phyloP scores from a whole-genome alignment of 305 asterid species.

The Solanum hybrid region DNA sequence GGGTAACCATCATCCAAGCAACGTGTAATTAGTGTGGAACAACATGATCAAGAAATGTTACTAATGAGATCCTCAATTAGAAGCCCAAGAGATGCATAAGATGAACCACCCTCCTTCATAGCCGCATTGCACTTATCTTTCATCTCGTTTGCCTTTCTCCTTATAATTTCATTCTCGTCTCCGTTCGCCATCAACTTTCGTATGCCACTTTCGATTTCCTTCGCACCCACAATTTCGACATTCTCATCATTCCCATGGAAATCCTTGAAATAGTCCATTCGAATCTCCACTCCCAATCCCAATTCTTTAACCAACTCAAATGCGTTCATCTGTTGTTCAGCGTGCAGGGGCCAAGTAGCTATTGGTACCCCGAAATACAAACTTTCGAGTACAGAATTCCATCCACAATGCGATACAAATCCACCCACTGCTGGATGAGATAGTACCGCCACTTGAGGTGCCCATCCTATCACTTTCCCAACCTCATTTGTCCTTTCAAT shows the following conservation, averaged over 20 bases:
- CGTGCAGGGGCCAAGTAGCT: slow-evolving; percentile 29
- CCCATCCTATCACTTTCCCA: slow-evolving; percentile 55
- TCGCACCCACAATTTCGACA: slow-evolving; percentile 4
- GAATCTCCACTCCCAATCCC: slow-evolving; percentile 31
- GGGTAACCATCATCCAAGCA: no score
- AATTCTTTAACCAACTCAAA: slow-evolving; percentile 29
- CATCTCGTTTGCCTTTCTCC: slow-evolving; percentile 20
- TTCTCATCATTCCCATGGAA: background rate
- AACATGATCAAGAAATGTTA: background rate
- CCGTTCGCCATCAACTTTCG: slow-evolving; percentile 20
- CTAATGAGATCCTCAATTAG: slow-evolving; percentile 6
- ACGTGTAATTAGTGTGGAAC: background rate
- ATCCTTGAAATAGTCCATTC: slow-evolving; percentile 20
- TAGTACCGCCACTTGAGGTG: slow-evolving; percentile 39
- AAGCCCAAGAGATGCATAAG: slow-evolving; percentile 8
- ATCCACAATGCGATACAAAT: slow-evolving; percentile 26
- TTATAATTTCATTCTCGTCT: background rate
- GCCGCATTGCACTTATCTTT: slow-evolving; percentile 16
- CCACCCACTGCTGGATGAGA: slow-evolving; percentile 20
- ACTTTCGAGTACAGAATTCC: slow-evolving; percentile 42
- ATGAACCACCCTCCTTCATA: slow-evolving; percentile 23
- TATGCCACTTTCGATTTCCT: slow-evolving; percentile 22
- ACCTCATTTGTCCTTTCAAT: slow-evolving; percentile 10
- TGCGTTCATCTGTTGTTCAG: slow-evolving; percentile 41
- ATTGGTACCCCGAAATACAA: slow-evolving; percentile 39